Evolutionary conservation across 352 stramenopile species (phyloP), one percentile per base, ranked within the genome.

Genomic region (Hyaloperonospora brassicae): DNA sequence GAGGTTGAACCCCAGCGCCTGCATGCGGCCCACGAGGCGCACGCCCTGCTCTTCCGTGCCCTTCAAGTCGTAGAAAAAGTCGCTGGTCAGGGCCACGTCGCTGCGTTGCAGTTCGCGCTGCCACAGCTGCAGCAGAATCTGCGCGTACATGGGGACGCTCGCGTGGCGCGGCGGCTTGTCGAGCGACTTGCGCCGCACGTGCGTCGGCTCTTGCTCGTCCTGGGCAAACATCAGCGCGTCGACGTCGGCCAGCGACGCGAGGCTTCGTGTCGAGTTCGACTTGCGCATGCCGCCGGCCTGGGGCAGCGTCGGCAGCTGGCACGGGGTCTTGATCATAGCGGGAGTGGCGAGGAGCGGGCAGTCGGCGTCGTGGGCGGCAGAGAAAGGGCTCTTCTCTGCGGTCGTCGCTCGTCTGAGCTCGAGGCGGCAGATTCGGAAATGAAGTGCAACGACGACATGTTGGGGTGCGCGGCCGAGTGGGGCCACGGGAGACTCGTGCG

Each of bases 111-210:
- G 56, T 55, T 84, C 74, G 25, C 57, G 61, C 59, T 87, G 73
- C 79, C 79, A 89, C 34, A 89, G 55, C 35, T 70, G 57, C 9
- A 87, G 65, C 51, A 89, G 47, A 25, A 79, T 82, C 59, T 85
- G 74, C 47, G 76, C 79, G 40, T 77, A 86, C 60, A 70, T 84
- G 27, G 79, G 79, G 34, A 87, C 72, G 41, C 63, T 85, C 21
- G 69, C 57, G 55, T 89, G 79, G 25, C 76, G 72, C 43, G 79
- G 79, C 8, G 79, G 79, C 52, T 87, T 87, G 23, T 69, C 59
- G 57, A 78, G 57, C 43, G 70, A 56, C 40, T 70, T 76, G 36
- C 59, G 62, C 34, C 69, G 63, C 40, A 57, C 62, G 14, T 72
- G 50, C 30, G 59, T 66, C 55, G 84, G 66, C 46, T 82, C 62